phyloP scores from a whole-genome alignment of 2,329 filamentous ascomycete genomes.

The Trichoderma sp. region DNA sequence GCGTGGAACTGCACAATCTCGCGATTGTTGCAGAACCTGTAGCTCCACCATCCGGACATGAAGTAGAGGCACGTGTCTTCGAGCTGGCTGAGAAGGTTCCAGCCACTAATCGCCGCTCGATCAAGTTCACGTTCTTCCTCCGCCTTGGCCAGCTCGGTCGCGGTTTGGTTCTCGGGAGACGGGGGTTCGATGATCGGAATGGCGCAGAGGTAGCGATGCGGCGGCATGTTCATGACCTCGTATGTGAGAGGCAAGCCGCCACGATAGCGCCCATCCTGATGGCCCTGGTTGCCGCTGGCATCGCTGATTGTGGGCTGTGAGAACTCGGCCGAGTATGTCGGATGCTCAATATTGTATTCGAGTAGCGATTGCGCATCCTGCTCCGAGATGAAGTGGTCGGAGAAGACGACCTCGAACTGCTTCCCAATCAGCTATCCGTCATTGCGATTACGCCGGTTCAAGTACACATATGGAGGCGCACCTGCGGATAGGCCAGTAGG shows the following conservation, averaged over 20 bases:
- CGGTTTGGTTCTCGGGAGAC: slow-evolving; percentile 59
- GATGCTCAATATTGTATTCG: slow-evolving; percentile 35
- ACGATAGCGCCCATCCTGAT: slow-evolving; percentile 28
- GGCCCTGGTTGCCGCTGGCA: slow-evolving; percentile 26
- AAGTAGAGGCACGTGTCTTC: slow-evolving; percentile 81
- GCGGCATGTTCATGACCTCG: slow-evolving; percentile 70
- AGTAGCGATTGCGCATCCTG: slow-evolving; percentile 64
- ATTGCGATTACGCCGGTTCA: neutral
- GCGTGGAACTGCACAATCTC: slow-evolving; percentile 91
- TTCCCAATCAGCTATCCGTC: neutral
- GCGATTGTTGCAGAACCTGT: slow-evolving; percentile 87
- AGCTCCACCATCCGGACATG: slow-evolving; percentile 90
- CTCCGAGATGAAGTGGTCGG: slow-evolving; percentile 68
- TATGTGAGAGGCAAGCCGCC: slow-evolving; percentile 47
- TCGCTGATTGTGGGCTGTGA: slow-evolving; percentile 40
- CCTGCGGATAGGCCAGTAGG: slow-evolving; percentile 81
- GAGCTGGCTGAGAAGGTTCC: slow-evolving; percentile 75
- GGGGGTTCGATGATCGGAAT: slow-evolving; percentile 68
- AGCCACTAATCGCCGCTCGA: slow-evolving; percentile 72
- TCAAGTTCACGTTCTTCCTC: slow-evolving; percentile 79
- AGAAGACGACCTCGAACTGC: slow-evolving; percentile 78
- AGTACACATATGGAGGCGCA: slow-evolving; percentile 35
- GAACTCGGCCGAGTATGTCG: slow-evolving; percentile 41
- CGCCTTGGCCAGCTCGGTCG: slow-evolving; percentile 63
- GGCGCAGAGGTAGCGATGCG: slow-evolving; percentile 75